A percentile compares a stretch with the other conserved stretches of the same genome.
phyloP scores from a whole-genome alignment of 371 early-diverging fungal species.

The Rhizopus delemar region DNA sequence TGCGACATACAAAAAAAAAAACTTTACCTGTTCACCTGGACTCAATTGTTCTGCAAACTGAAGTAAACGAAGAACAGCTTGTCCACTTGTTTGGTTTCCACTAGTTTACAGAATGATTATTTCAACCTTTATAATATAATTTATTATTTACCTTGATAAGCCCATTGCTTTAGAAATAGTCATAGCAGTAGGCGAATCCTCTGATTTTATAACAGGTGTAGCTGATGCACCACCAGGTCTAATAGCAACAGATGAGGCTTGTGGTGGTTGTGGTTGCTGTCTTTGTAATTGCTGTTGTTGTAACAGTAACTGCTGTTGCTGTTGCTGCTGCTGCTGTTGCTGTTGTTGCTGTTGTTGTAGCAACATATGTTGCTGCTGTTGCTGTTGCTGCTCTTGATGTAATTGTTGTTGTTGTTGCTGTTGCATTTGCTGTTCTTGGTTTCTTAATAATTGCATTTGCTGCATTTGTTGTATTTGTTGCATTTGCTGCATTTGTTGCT shows the following conservation, averaged over 20 bases:
- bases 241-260: neutral
- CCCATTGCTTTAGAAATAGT: neutral
- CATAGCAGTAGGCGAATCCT: slow-evolving; percentile 21
- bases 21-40: slow-evolving; percentile 37
- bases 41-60: slow-evolving; percentile 47
- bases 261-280: slow-evolving; percentile 10
- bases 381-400: slow-evolving; percentile 8
- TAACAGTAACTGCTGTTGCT: slow-evolving; percentile 13
- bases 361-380: slow-evolving; percentile 9
- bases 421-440: slow-evolving; percentile 9
- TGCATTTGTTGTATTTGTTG: slow-evolving; percentile 16
- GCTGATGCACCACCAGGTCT: slow-evolving; percentile 3
- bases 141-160: slow-evolving; percentile 8
- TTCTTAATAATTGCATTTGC: slow-evolving; percentile 9
- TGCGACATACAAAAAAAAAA: no score
- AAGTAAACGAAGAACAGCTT: slow-evolving; percentile 45
- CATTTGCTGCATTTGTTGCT: slow-evolving; percentile 19
- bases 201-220: slow-evolving; percentile 35
- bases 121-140: neutral
- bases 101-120: no score
- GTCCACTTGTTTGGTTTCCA: slow-evolving; percentile 29
- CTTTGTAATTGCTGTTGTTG: slow-evolving; percentile 9
- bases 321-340: slow-evolving; percentile 18
- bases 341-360: slow-evolving; percentile 14
- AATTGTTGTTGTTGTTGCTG: slow-evolving; percentile 9